phyloP scores from a whole-genome alignment of 1,284 basidiomycete species.

The Volvariella surrecta region DNA sequence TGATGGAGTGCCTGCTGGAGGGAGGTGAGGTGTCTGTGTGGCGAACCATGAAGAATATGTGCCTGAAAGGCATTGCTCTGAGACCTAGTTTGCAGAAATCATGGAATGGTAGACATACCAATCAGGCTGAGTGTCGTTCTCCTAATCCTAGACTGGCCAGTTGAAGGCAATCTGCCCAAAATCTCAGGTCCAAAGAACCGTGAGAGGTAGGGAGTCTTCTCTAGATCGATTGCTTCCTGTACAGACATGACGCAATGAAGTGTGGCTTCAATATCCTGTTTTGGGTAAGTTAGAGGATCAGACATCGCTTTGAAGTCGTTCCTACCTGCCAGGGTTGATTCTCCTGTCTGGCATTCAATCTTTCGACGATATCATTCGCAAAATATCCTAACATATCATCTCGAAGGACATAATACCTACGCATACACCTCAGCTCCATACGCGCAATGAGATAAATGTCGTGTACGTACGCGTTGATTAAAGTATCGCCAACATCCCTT shows the following conservation, averaged over 20 bases:
- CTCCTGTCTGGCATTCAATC: constrained; percentile 32
- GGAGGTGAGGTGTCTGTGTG: constrained; percentile 24
- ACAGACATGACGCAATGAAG: constrained; percentile 79
- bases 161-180: constrained; percentile 56
- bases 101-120: constrained; percentile 33
- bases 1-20: constrained; percentile 22
- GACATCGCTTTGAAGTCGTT: not conserved
- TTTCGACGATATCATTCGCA: constrained; percentile 49
- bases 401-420: constrained; percentile 81
- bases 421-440: constrained; percentile 7
- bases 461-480: constrained; percentile 77
- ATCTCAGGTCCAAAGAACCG: constrained; percentile 66
- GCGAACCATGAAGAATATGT: constrained; percentile 82
- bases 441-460: constrained; percentile 1
- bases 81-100: not conserved
- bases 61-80: constrained; percentile 33
- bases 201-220: constrained; percentile 54
- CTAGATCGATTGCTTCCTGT: constrained; percentile 79
- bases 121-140: constrained; percentile 66
- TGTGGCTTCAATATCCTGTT: constrained; percentile 75
- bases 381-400: constrained; percentile 73
- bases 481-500: constrained; percentile 82
- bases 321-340: constrained; percentile 60
- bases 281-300: not conserved
- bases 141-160: constrained; percentile 59